Base-by-base conservation (phyloP, 495 filamentous ascomycete species). In the Hyaloscypha variabilis region DNA sequence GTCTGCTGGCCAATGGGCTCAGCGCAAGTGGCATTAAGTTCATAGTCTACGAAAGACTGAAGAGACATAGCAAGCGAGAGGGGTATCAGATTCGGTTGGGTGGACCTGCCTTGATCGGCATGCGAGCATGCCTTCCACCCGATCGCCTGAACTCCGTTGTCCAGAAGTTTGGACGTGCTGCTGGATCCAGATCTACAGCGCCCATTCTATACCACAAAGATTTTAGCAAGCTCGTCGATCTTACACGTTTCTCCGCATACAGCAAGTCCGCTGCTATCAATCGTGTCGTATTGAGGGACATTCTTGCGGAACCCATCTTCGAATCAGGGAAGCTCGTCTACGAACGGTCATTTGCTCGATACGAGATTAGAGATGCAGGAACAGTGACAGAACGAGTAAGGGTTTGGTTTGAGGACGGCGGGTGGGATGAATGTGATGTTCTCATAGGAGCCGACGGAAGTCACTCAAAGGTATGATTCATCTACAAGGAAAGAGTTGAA, bases 381-480 rank as follows among this genome's bases (percentile, higher is more conserved):
- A 34, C 63, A 31, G n/a, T n/a, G n/a, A 61, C 69, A 0, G 68
- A 65, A 13, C 64, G 21, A 23, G 23, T 54, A 8, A 10, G 51
- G 10, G 51, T 54, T 8, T 62, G n/a, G 4, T 53, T 62, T 8
- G 42, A 14, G 17, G 50, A 54, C 21, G 60, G 60, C 2, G 53
- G 23, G 23, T 31, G 5, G 2, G 60, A 51, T 56, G 24, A 74
- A 0, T 80, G 78, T 8, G 67, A 71, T 10, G 39, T 82, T 0
- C 69, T 82, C 1, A 69, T 82, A 13, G 80, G 80, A 14, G 79
- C 79, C 13, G 79, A 82, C 66, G 80, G 80, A n/a, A 68, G 71
- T 2, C 58, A 72, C 19, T 78, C 77, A 11, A 60, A 56, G n/a
- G 71, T 81, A 17, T 11, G 51, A 13, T 17, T 54, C 8, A 10